Conservation (phyloP, 768 basidiomycete species). For the Myochromella boudieri region DNA sequence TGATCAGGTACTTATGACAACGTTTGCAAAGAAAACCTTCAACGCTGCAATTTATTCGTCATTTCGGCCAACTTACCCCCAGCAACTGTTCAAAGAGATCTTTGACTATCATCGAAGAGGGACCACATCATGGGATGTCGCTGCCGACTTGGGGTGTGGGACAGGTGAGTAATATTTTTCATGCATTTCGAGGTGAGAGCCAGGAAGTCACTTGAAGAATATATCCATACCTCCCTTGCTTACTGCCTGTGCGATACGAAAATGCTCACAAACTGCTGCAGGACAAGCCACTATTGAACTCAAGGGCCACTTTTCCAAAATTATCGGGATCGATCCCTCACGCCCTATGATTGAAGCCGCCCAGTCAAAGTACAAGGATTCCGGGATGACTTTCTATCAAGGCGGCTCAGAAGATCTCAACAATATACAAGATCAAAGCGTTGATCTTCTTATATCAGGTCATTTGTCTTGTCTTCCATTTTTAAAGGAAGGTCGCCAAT, state of each 20-base stretch:
- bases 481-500: neutral
- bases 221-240: neutral
- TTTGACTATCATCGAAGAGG: constrained; percentile 52
- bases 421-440: constrained; percentile 43
- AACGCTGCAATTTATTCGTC: constrained; percentile 67
- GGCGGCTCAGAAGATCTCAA: constrained; percentile 55
- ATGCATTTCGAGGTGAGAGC: neutral
- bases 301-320: constrained; percentile 46
- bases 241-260: neutral
- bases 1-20: no score
- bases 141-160: constrained; percentile 81
- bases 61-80: constrained; percentile 73
- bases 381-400: constrained; percentile 29
- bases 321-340: constrained; percentile 78
- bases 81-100: constrained; percentile 59
- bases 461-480: neutral
- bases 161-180: constrained; percentile 50
- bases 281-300: constrained; percentile 72
- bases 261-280: constrained; percentile 22
- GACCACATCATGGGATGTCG: constrained; percentile 46
- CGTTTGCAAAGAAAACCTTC: constrained; percentile 72
- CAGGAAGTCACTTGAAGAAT: no score
- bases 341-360: constrained; percentile 66
- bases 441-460: constrained; percentile 71
- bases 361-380: constrained; percentile 19